Evolutionary conservation across 805 yeast genomes (phyloP), one percentile per base, ranked within the genome.

Genomic region (Ogataea naganishii): DNA sequence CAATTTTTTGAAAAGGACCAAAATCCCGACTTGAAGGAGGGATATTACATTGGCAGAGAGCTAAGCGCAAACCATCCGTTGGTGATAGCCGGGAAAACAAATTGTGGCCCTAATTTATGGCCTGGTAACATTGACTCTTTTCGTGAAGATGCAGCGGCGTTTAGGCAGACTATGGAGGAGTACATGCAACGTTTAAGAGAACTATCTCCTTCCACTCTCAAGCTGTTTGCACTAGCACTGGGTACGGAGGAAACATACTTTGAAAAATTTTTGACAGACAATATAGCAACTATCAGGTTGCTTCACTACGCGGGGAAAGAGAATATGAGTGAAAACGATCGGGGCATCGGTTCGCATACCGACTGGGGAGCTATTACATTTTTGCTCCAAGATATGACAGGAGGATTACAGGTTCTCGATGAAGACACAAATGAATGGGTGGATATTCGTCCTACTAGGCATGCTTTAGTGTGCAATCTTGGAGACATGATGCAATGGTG

Each of bases 261-360:
- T 22, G 33, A 42, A 5, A 33, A 43, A 4, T 45, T 33, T 26
- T 43, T 47, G 20, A 37, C 45, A 5, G 42, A 43, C 5, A 48
- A 57, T 4, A 38, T 44, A 29, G 51, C 55, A 20, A 50, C 49
- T 14, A 36, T 51, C 11, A 42, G 64, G 27, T 27, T 58, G 20
- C 36, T 57, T n/a, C 62, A 56, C 31, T 60, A 59, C 25, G 53
- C 59, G 4, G 49, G 39, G 5, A 48, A 47, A 22, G 52, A 46
- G 8, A 43, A 49, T 14, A 31, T 42, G 4, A 41, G 37, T 4
- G 54, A 46, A 4, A 43, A 46, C 15, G 47, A 50, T 28, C 49
- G 53, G 29, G 53, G 64, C n/a, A 54, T 57, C 31, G 63, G 61
- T 6, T 59, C 63, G 3, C 65, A 60, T 35, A 56, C 62, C 3